Percentiles rank a stretch among this genome's conserved stretches.
These are phyloP conservation scores for Cercospora sp. DNA, from an alignment of 2,329 filamentous ascomycete species.

Conservation along the genomic window DNA sequence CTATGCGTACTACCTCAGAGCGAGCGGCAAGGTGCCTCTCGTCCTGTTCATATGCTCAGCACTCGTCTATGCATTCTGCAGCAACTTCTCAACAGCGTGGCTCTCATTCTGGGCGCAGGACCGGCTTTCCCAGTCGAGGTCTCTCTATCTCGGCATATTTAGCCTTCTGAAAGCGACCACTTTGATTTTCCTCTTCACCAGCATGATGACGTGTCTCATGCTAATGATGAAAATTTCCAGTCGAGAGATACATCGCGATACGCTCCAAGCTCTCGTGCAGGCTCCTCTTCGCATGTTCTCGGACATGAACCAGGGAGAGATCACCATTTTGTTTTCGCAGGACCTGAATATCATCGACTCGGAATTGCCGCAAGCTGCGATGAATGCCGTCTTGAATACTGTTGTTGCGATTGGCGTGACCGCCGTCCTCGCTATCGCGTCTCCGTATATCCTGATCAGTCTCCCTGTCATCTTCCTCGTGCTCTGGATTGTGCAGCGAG, in stretches of 20 bases:
- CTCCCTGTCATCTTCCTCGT: neutral
- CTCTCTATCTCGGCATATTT: neutral
- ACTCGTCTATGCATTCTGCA: neutral
- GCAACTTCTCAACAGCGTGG: neutral
- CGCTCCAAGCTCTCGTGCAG: neutral
- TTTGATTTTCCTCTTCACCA: neutral
- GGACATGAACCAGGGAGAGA: neutral
- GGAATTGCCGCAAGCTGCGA: neutral
- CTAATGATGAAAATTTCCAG: neutral
- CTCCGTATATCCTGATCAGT: neutral
- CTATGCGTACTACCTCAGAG: neutral
- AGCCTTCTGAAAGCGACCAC: neutral
- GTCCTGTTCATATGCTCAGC: neutral
- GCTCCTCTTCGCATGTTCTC: neutral
- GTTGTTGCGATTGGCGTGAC: neutral
- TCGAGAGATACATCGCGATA: neutral
- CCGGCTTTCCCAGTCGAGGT: neutral
- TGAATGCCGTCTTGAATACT: neutral
- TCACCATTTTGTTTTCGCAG: neutral
- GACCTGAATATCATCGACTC: neutral
- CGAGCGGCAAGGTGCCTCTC: neutral
- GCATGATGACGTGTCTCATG: neutral
- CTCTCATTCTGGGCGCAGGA: neutral
- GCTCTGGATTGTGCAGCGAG: neutral
- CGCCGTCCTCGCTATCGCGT: neutral